A percentile compares a stretch with the other conserved stretches of the same genome.
Conservation (phyloP, 2,329 filamentous ascomycete genomes). For the Aspergillus alliaceus region DNA sequence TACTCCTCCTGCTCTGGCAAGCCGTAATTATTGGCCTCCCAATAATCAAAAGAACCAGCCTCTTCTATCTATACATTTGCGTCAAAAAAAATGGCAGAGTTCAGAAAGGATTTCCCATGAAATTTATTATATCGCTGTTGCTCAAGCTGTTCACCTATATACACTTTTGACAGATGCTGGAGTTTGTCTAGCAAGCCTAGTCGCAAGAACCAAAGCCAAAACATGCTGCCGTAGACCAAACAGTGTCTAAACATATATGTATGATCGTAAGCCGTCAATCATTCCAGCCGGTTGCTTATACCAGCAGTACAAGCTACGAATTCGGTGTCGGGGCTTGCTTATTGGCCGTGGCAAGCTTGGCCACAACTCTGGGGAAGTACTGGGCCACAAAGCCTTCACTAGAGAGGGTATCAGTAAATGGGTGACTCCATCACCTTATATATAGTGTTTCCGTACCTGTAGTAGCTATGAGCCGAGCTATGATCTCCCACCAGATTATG, state of each 20-base stretch:
- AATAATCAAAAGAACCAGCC: neutral
- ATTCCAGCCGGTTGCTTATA: neutral
- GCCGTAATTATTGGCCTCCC: too few species aligned
- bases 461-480: slow-evolving; percentile 77
- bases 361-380: slow-evolving; percentile 71
- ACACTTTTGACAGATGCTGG: neutral
- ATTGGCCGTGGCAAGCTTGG: slow-evolving; percentile 45
- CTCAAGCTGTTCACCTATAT: neutral
- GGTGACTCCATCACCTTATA: neutral
- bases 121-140: neutral
- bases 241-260: neutral
- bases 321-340: neutral
- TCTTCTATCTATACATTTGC: too few species aligned
- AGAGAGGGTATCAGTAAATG: slow-evolving; percentile 4
- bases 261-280: neutral
- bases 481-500: slow-evolving; percentile 86
- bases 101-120: neutral
- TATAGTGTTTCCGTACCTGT: slow-evolving; percentile 48
- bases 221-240: neutral
- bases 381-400: slow-evolving; percentile 76
- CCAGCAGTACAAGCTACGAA: neutral
- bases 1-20: too few species aligned
- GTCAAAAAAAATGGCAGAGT: too few species aligned
- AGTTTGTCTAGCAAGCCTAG: neutral
- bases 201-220: neutral